Evolutionary conservation across 495 filamentous ascomycete species (phyloP).

Genomic region (Tuber melanosporum): DNA sequence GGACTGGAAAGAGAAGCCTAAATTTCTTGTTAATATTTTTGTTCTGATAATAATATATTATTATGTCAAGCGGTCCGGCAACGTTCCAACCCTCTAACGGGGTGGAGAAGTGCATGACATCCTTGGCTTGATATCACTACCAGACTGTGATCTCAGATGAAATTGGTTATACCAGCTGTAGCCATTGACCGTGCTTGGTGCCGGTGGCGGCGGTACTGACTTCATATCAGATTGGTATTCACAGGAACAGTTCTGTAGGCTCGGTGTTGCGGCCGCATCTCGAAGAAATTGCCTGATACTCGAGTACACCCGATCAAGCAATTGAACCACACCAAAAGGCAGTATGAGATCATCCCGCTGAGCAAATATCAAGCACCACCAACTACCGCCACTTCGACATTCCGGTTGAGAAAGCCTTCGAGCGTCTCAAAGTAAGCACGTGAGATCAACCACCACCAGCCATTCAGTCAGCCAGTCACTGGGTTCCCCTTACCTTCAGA

Average conservation of each 20-base stretch:
- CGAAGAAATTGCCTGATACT: background rate
- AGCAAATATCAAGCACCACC: background rate
- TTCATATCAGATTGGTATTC: background rate
- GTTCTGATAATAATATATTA: constrained; percentile 3
- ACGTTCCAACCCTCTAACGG: background rate
- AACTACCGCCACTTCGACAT: background rate
- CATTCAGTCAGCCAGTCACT: background rate
- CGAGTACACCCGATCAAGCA: background rate
- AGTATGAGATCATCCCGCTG: constrained; percentile 1
- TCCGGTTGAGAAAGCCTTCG: background rate
- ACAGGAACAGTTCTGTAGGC: background rate
- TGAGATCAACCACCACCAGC: background rate
- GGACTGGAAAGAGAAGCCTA: constrained; percentile 12
- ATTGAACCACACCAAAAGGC: background rate
- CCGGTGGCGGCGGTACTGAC: background rate
- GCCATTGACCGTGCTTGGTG: background rate
- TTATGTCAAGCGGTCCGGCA: background rate
- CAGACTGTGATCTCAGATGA: background rate
- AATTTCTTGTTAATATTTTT: constrained; percentile 16
- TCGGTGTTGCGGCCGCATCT: background rate
- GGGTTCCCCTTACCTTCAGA: background rate
- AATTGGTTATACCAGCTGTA: background rate
- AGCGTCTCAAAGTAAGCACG: background rate
- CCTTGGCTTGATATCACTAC: background rate
- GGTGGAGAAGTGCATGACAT: background rate